Evolutionary conservation across 768 basidiomycete genomes (phyloP).

Genomic region (Goffeauzyma gilvescens): DNA sequence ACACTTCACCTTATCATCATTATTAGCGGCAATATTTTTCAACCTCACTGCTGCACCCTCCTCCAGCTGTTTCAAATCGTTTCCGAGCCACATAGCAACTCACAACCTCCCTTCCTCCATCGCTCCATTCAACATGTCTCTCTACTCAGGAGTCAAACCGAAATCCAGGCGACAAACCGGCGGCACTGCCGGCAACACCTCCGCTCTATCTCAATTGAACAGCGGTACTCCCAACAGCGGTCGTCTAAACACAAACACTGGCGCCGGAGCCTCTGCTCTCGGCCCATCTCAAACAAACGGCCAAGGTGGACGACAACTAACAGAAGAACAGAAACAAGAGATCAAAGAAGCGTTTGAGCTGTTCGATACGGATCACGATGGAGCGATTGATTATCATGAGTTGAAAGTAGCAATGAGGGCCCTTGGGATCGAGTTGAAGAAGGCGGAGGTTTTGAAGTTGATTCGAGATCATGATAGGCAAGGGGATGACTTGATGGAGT

Average conservation of each 20-base stretch:
- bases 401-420: conserved; percentile 98
- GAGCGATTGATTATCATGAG: conserved; percentile 89
- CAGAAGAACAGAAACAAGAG: conserved; percentile 52
- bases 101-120: too few species aligned
- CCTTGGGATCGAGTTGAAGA: conserved; percentile 92
- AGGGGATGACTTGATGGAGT: conserved; percentile 56
- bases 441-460: conserved; percentile 89
- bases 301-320: conserved; percentile 17
- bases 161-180: neutral
- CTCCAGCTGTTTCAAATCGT: too few species aligned
- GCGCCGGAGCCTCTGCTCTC: neutral
- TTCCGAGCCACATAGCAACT: too few species aligned
- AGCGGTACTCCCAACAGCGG: neutral
- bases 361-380: conserved; percentile 98
- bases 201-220: neutral
- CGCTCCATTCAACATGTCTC: too few species aligned
- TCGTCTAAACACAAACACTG: neutral
- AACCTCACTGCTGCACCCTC: too few species aligned
- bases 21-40: too few species aligned
- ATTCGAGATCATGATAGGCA: conserved; percentile 77
- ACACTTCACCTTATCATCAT: too few species aligned
- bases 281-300: neutral
- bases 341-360: conserved; percentile 98
- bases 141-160: too few species aligned
- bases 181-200: neutral